Percentiles rank a stretch among this genome's conserved stretches.
These are phyloP conservation scores for Cardiospermum halicacabum DNA, from an alignment of 345 rosid species.

Conservation along the genomic window DNA sequence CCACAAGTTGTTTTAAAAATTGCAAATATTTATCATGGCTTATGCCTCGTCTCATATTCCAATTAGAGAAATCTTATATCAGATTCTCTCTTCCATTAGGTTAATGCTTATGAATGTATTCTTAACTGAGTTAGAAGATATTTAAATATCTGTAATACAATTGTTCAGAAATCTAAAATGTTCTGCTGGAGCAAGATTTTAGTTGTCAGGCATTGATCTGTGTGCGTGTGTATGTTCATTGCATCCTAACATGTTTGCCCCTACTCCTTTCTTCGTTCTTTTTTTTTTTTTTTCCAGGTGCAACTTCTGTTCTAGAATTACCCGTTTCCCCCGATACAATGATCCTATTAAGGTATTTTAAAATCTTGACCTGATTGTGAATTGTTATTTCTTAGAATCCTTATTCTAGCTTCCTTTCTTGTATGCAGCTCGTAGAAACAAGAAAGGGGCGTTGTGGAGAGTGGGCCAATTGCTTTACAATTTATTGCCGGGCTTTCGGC, in stretches of 20 bases:
- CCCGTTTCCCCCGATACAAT: conserved; percentile 88
- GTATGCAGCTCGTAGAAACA: conserved; percentile 73
- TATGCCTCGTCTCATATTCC: not conserved
- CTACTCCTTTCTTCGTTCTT: too few species aligned
- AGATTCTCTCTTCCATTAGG: not conserved
- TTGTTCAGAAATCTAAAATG: not conserved
- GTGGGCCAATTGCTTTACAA: conserved; percentile 98
- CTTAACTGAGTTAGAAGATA: not conserved
- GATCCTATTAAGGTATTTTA: conserved; percentile 79
- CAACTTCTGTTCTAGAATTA: conserved; percentile 51
- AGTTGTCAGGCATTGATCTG: not conserved
- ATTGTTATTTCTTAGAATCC: conserved; percentile 10
- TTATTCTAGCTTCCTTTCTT: not conserved
- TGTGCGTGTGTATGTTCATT: not conserved
- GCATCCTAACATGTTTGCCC: not conserved
- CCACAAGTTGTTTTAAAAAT: not conserved
- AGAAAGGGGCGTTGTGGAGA: conserved; percentile 97
- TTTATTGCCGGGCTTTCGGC: conserved; percentile 85
- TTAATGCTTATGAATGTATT: not conserved
- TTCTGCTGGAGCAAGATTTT: not conserved
- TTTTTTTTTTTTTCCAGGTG: conserved; percentile 42
- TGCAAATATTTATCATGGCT: not conserved
- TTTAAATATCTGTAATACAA: not conserved
- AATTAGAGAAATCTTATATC: not conserved
- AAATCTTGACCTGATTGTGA: not conserved